These are phyloP conservation scores for Hebeloma cylindrosporum DNA, from an alignment of 768 basidiomycete species.

Conservation along the genomic window DNA sequence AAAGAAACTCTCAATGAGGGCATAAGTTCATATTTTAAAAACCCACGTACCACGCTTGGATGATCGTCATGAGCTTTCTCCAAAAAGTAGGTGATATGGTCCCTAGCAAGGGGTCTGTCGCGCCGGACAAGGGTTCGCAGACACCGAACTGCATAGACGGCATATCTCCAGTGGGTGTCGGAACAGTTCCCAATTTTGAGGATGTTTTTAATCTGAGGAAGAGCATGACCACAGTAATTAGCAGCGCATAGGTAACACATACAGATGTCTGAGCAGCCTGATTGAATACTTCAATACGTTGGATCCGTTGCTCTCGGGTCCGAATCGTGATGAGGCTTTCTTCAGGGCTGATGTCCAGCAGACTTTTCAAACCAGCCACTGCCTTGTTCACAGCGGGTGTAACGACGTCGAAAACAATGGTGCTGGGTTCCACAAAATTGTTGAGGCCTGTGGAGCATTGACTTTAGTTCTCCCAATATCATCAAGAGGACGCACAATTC, in stretches of 20 bases:
- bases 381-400: slow-evolving; percentile 42
- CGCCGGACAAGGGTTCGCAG: slow-evolving; percentile 68
- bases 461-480: not conserved
- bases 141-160: slow-evolving; percentile 65
- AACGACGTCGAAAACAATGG: slow-evolving; percentile 52
- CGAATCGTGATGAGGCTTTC: slow-evolving; percentile 40
- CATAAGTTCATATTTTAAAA: not conserved
- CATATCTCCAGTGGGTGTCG: slow-evolving; percentile 79
- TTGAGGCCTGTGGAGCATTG: slow-evolving; percentile 45
- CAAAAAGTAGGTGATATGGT: slow-evolving; percentile 58
- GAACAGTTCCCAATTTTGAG: slow-evolving; percentile 58
- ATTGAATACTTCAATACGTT: slow-evolving; percentile 43
- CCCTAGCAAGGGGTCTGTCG: slow-evolving; percentile 51
- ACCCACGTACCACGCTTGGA: slow-evolving; percentile 57
- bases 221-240: slow-evolving; percentile 9
- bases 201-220: slow-evolving; percentile 40
- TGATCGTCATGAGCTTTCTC: slow-evolving; percentile 62
- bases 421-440: slow-evolving; percentile 62
- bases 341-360: slow-evolving; percentile 32
- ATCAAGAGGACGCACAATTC: slow-evolving; percentile 41
- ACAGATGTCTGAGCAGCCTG: slow-evolving; percentile 46
- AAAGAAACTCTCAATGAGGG: slow-evolving; percentile 7
- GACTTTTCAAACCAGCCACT: slow-evolving; percentile 35
- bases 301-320: slow-evolving; percentile 44
- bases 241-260: slow-evolving; percentile 19